phyloP scores from a whole-genome alignment of 1,284 basidiomycete genomes.

The Malassezia caprae region DNA sequence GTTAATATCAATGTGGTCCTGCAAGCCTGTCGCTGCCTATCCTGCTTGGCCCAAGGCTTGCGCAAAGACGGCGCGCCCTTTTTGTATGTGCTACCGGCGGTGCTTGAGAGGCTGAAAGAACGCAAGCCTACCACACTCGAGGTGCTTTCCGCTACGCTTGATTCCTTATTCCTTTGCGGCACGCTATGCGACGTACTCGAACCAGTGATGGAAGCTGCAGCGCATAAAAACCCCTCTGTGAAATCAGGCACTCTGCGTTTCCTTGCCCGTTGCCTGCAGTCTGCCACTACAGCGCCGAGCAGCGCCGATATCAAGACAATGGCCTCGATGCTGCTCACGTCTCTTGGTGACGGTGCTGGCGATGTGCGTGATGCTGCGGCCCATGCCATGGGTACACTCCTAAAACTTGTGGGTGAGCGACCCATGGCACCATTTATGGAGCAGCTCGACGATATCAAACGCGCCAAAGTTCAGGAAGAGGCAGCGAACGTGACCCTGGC shows the following conservation, averaged over 20 bases:
- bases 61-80: constrained; percentile 62
- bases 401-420: constrained; percentile 95
- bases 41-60: constrained; percentile 74
- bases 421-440: constrained; percentile 81
- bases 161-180: constrained; percentile 74
- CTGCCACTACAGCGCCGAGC: constrained; percentile 58
- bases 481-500: constrained; percentile 54
- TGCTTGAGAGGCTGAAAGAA: constrained; percentile 88
- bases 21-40: constrained; percentile 72
- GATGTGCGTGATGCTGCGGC: constrained; percentile 85
- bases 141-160: constrained; percentile 72
- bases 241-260: constrained; percentile 89
- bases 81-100: constrained; percentile 62
- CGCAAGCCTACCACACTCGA: constrained; percentile 83
- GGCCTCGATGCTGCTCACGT: constrained; percentile 64
- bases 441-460: constrained; percentile 73
- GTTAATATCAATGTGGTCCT: constrained; percentile 94
- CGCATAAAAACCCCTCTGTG: constrained; percentile 91
- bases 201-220: constrained; percentile 66
- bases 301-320: constrained; percentile 72
- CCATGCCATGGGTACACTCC: constrained; percentile 73
- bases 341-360: constrained; percentile 80
- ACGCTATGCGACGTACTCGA: constrained; percentile 70
- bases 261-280: constrained; percentile 65
- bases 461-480: constrained; percentile 82